A percentile compares a stretch with the other conserved stretches of the same genome.
phyloP scores from a whole-genome alignment of 805 yeast species.

The Debaryomyces tyrocola region DNA sequence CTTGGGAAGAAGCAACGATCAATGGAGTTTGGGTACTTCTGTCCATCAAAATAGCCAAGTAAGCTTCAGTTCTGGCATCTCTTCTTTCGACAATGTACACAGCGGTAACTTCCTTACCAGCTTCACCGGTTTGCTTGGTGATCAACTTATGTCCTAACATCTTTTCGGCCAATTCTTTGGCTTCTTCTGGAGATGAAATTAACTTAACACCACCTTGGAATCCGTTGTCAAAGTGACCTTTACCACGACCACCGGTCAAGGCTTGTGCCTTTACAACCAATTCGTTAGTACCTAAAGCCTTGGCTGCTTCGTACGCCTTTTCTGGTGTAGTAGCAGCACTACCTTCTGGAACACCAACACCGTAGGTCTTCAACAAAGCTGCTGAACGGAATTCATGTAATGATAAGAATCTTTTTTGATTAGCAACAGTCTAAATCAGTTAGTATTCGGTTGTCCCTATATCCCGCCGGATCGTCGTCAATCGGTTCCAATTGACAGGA shows the following conservation, averaged over 20 bases:
- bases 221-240: constrained; percentile 95
- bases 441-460: constrained; percentile 12
- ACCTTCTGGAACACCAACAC: constrained; percentile 90
- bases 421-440: constrained; percentile 23
- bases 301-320: constrained; percentile 83
- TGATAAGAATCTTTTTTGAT: constrained; percentile 70
- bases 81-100: constrained; percentile 95
- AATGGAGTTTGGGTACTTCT: constrained; percentile 87
- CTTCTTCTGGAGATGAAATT: constrained; percentile 82
- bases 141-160: constrained; percentile 91
- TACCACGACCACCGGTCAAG: constrained; percentile 99
- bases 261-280: constrained; percentile 98
- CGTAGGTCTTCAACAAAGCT: constrained; percentile 75
- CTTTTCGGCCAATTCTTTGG: constrained; percentile 77
- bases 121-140: constrained; percentile 97
- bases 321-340: constrained; percentile 86
- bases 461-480: constrained; percentile 1
- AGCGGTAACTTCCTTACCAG: constrained; percentile 95
- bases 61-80: constrained; percentile 91
- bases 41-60: constrained; percentile 92
- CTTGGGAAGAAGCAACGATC: constrained; percentile 94
- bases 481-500: not conserved
- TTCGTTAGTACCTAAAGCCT: constrained; percentile 70
- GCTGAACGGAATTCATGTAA: constrained; percentile 97
- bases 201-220: constrained; percentile 95